Evolutionary conservation across 768 basidiomycete species (phyloP), one percentile per base, ranked within the genome.

Genomic region (Tricholoma bakamatsutake): DNA sequence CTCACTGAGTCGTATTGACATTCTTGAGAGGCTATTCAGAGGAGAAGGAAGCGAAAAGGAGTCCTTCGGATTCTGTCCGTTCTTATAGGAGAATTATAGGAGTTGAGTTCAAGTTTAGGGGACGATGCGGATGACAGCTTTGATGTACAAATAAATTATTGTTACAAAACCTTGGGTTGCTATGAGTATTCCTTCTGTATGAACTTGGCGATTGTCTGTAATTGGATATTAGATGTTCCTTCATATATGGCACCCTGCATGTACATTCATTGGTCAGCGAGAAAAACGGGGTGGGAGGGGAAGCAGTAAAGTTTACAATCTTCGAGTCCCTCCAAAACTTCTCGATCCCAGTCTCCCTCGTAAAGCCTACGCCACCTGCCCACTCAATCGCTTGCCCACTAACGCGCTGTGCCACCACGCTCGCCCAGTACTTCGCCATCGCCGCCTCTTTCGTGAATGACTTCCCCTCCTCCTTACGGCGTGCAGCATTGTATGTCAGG

Each of bases 311-410:
- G 78, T 88, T 74, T 63, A 91, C 91, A 64, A 96, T 95, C 80
- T 97, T 98, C 5, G 93, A 94, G 70, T 98, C 96, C 57, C 96
- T 75, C 92, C 92, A 96, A 67, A 75, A 96, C 75, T 98, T 98
- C 76, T 98, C 97, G 59, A 98, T 88, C 3, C 93, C 94, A 0
- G 91, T 90, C 74, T 98, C 94, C 52, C 93, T 74, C 52, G 93
- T 96, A 72, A 90, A 95, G 0, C 93, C 96, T 49, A 93, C 80
- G 1, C 94, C 95, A 40, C 94, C 97, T 1, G 87, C 85, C 96
- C 95, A 98, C 70, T 98, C 96, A 60, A 98, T 98, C 15, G 96
- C 96, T 42, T 79, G 73, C 6, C 96, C 93, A 9, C 87, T 80
- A 2, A 97, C 94, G 42, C 80, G 78, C 71, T 96, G 90, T 12